Base-by-base conservation (phyloP, 1,139 yeast genomes). In the Saccharomyces pastorianus region DNA sequence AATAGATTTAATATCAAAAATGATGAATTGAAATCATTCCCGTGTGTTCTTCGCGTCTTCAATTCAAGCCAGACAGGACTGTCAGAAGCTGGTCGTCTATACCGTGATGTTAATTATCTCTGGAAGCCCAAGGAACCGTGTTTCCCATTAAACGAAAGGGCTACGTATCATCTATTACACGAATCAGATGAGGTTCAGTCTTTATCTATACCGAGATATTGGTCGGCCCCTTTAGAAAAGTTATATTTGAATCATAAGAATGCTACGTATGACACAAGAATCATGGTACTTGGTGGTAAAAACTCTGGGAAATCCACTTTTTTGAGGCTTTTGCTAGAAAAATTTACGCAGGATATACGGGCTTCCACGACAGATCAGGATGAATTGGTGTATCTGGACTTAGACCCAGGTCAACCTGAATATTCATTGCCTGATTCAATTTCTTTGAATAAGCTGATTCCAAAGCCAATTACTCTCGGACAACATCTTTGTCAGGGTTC, bases 331-430 rank as follows among this genome's bases (percentile, higher is more conserved):
- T 66, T 90, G 6, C 55, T 80, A 6, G 89, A 89, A 69, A 60
- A 64, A 57, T 55, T 74, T 51, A 57, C 49, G 34, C 56, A 51
- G 20, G 49, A 42, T 6, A 32, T 32, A 6, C 38, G 38, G 38
- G 38, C 7, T 32, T 32, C 38, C 8, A 32, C 38, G 9, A 46
- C 48, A 4, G 31, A 60, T 58, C 57, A 28, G 8, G 55, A 52
- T 34, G 64, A 55, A 25, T 70, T 71, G 52, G 75, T 78, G 29
- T 79, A 83, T 51, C 62, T 93, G 32, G 98, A 93, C 64, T 68
- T 90, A 3, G 99, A 93, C 67, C 96, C 97, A 0, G 96, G 96
- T 0, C 97, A 90, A 66, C 82, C 96, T 0, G 96, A 88, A 64
- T 84, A 79, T 59, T 81, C 93, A 0, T 73, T 75, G 6, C 95